phyloP scores from a whole-genome alignment of 371 early-diverging fungal species.

The Circinella minor region DNA sequence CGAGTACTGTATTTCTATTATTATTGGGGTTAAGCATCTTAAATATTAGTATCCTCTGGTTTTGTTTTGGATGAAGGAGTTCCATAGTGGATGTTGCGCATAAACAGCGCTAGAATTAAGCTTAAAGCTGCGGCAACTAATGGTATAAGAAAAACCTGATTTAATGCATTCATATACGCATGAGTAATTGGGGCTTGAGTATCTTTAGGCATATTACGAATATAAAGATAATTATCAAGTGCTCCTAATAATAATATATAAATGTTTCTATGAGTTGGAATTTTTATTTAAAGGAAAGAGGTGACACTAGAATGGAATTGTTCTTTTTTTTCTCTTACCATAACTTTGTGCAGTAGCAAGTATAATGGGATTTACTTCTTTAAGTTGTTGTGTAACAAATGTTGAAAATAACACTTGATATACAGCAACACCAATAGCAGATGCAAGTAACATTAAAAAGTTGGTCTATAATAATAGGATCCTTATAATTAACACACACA shows the following conservation, averaged over 20 bases:
- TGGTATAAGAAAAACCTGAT: conserved; percentile 58
- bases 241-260: conserved; percentile 16
- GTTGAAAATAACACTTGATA: conserved; percentile 34
- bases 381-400: conserved; percentile 26
- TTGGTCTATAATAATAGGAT: conserved; percentile 15
- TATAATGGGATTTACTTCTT: conserved; percentile 17
- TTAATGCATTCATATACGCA: conserved; percentile 62
- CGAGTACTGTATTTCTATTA: too few relatives aligned
- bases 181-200: conserved; percentile 48
- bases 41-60: too few relatives aligned
- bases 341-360: conserved; percentile 27
- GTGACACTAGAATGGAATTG: too few relatives aligned
- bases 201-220: conserved; percentile 35
- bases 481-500: too few relatives aligned
- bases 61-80: background rate
- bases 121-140: conserved; percentile 59
- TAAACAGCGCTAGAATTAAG: conserved; percentile 51
- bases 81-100: conserved; percentile 42
- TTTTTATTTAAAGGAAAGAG: too few relatives aligned
- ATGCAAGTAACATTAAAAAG: conserved; percentile 45
- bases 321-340: conserved; percentile 5
- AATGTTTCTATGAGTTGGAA: too few relatives aligned
- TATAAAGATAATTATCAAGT: conserved; percentile 31
- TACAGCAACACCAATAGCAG: conserved; percentile 41
- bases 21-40: too few relatives aligned